These are phyloP conservation scores for Penicillium italicum DNA, from an alignment of 2,329 filamentous ascomycete species.

Conservation along the genomic window DNA sequence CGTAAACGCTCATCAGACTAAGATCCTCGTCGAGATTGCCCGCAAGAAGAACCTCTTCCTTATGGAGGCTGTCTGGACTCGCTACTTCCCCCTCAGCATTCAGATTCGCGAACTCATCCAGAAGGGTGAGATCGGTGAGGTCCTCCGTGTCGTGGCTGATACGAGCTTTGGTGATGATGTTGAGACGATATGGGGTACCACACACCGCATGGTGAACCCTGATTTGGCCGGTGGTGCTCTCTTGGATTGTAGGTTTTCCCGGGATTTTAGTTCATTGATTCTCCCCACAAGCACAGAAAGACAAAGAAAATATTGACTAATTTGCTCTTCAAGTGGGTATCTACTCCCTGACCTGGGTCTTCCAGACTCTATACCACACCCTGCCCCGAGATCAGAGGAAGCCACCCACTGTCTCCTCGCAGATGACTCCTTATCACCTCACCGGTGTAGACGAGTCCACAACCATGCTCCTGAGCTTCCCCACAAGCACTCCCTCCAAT, in stretches of 20 bases:
- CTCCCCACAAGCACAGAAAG: neutral
- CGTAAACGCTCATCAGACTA: slow-evolving; percentile 73
- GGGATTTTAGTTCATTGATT: neutral
- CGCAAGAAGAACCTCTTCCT: slow-evolving; percentile 69
- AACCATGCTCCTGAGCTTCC: slow-evolving; percentile 74
- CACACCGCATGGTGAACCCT: slow-evolving; percentile 76
- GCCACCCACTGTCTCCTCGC: slow-evolving; percentile 60
- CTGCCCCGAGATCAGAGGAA: slow-evolving; percentile 63
- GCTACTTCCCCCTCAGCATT: slow-evolving; percentile 80
- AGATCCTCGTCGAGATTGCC: slow-evolving; percentile 68
- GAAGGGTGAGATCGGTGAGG: slow-evolving; percentile 59
- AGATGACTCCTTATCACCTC: slow-evolving; percentile 66
- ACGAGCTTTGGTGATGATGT: slow-evolving; percentile 61
- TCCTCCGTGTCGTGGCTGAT: slow-evolving; percentile 57
- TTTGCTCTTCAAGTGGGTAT: slow-evolving; percentile 58
- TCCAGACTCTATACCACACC: slow-evolving; percentile 81
- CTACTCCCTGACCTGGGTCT: slow-evolving; percentile 86
- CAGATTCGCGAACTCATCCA: slow-evolving; percentile 56
- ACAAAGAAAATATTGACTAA: neutral
- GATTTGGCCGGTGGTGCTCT: slow-evolving; percentile 79
- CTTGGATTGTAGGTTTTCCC: slow-evolving; percentile 57
- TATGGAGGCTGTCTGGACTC: slow-evolving; percentile 88
- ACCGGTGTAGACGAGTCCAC: slow-evolving; percentile 76
- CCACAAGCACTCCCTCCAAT: slow-evolving; percentile 49
- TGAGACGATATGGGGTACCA: slow-evolving; percentile 57